Conservation (phyloP, 2,329 filamentous ascomycete species). For the Cladobotryum mycophilum region DNA sequence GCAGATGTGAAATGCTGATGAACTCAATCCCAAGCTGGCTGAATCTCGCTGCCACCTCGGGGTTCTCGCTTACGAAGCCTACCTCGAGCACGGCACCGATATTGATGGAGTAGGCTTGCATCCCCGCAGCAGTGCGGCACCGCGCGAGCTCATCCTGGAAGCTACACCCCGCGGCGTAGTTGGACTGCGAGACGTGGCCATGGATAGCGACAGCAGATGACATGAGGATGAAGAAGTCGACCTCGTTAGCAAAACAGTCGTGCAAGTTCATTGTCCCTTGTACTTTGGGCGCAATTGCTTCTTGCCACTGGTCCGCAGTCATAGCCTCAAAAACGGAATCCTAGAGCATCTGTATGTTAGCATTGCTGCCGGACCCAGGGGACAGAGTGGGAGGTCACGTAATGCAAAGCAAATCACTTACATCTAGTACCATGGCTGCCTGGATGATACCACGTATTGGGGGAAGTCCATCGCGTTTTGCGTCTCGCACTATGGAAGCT, state of each 20-base stretch:
- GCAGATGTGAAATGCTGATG: too few relatives aligned
- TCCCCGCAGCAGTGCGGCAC: constrained; percentile 14
- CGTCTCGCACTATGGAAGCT: too few relatives aligned
- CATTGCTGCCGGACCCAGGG: too few relatives aligned
- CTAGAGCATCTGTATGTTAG: constrained; percentile 7
- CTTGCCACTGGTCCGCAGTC: constrained; percentile 30
- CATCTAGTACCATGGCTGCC: constrained; percentile 28
- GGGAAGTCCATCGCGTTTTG: constrained; percentile 20
- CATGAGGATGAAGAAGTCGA: constrained; percentile 35
- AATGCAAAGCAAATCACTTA: too few relatives aligned
- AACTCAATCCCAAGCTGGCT: too few relatives aligned
- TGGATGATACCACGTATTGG: constrained; percentile 37
- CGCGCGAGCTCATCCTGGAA: constrained; percentile 31
- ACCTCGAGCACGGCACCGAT: constrained; percentile 20
- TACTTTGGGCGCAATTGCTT: constrained; percentile 33
- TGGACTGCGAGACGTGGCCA: constrained; percentile 31
- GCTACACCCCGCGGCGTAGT: constrained; percentile 32
- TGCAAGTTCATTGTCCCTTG: constrained; percentile 39
- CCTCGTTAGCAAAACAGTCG: constrained; percentile 14
- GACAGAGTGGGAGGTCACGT: too few relatives aligned
- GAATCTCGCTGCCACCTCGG: too few relatives aligned
- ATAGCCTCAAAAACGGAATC: constrained; percentile 31
- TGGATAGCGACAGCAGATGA: constrained; percentile 31
- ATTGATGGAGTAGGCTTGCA: constrained; percentile 17
- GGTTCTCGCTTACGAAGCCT: constrained; percentile 9